phyloP scores from a whole-genome alignment of 1,139 yeast genomes.

The Suhomyces bolitotheri region DNA sequence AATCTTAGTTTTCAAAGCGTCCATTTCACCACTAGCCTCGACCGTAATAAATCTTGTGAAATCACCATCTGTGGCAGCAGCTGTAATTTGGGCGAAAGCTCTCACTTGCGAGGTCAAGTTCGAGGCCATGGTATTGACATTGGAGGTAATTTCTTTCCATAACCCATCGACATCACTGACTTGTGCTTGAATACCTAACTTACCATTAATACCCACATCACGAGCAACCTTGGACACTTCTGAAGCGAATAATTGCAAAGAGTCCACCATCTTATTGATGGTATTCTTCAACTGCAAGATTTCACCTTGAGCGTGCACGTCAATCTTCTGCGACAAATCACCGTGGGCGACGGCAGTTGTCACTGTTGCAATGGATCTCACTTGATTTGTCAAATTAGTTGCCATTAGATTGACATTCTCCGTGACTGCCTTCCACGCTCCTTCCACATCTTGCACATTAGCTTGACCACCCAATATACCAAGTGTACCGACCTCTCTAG shows the following conservation, averaged over 20 bases:
- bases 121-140: constrained; percentile 91
- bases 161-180: constrained; percentile 88
- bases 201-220: constrained; percentile 92
- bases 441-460: constrained; percentile 88
- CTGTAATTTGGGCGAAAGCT: constrained; percentile 91
- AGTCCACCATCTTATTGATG: constrained; percentile 88
- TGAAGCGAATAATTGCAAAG: constrained; percentile 80
- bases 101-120: constrained; percentile 89
- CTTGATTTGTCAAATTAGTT: constrained; percentile 82
- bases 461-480: constrained; percentile 93
- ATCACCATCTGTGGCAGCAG: constrained; percentile 93
- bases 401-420: constrained; percentile 92
- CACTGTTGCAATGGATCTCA: constrained; percentile 85
- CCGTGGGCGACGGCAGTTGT: constrained; percentile 94
- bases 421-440: constrained; percentile 91
- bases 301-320: constrained; percentile 89
- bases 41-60: constrained; percentile 87
- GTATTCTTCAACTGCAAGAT: constrained; percentile 75
- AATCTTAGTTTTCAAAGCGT: constrained; percentile 84
- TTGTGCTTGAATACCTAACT: constrained; percentile 88
- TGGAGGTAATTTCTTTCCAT: constrained; percentile 92
- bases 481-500: constrained; percentile 86
- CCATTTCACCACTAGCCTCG: constrained; percentile 93
- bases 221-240: constrained; percentile 90
- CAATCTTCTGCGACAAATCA: constrained; percentile 82